These are phyloP conservation scores for Saturnispora besseyi DNA, from an alignment of 805 yeast species.

Conservation along the genomic window DNA sequence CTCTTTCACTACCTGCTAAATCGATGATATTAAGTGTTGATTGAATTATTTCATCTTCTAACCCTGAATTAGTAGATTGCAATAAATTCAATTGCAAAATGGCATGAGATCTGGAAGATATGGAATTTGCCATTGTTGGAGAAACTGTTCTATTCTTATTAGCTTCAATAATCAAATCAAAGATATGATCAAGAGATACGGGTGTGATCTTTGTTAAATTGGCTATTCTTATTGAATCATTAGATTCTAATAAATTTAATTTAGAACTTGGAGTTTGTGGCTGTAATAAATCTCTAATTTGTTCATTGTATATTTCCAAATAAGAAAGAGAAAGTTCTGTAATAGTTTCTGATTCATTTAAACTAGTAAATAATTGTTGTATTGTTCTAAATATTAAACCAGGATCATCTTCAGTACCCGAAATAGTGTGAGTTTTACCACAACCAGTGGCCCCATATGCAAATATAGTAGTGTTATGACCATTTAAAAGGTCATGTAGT, in stretches of 20 bases:
- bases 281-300: constrained; percentile 66
- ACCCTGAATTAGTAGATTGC: constrained; percentile 53
- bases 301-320: constrained; percentile 86
- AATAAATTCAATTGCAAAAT: constrained; percentile 71
- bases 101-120: constrained; percentile 90
- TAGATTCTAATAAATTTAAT: constrained; percentile 64
- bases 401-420: constrained; percentile 64
- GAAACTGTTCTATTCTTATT: constrained; percentile 72
- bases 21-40: constrained; percentile 85
- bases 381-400: constrained; percentile 75
- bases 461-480: constrained; percentile 83
- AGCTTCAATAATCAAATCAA: constrained; percentile 67
- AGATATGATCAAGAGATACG: constrained; percentile 54
- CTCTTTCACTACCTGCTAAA: constrained; percentile 92
- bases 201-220: constrained; percentile 62
- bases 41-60: constrained; percentile 58
- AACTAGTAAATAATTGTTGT: constrained; percentile 59
- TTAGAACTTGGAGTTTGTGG: constrained; percentile 34
- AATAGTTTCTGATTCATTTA: constrained; percentile 41
- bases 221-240: constrained; percentile 57
- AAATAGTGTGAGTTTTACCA: constrained; percentile 90
- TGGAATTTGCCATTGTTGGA: constrained; percentile 84
- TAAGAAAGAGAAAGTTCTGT: constrained; percentile 62
- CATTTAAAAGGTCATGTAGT: constrained; percentile 68
- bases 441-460: constrained; percentile 98